Evolutionary conservation across 768 basidiomycete species (phyloP).

Genomic region (Tricholoma sp.): DNA sequence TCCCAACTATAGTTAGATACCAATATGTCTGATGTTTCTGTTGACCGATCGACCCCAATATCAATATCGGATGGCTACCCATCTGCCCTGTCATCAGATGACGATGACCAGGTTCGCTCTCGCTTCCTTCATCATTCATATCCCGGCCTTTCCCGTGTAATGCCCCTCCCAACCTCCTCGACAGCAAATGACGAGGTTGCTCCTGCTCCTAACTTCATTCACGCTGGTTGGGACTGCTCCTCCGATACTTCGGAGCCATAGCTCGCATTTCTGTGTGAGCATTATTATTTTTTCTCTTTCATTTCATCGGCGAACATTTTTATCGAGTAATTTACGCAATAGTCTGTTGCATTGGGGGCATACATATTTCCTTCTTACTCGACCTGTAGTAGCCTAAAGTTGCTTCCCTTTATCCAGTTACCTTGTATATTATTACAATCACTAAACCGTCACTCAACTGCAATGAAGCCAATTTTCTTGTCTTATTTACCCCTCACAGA

Average conservation of each 20-base stretch:
- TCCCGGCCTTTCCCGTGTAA: conserved; percentile 8
- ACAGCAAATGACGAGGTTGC: conserved; percentile 28
- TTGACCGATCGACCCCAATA: conserved; percentile 9
- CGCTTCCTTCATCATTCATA: conserved; percentile 12
- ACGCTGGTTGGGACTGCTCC: conserved; percentile 55
- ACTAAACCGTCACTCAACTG: neutral
- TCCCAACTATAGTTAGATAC: neutral
- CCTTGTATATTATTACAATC: neutral
- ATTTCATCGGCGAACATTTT: neutral
- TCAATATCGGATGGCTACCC: conserved; percentile 4
- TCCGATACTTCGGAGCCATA: conserved; percentile 32
- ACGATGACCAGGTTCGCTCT: conserved; percentile 7
- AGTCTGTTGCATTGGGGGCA: neutral
- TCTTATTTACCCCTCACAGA: neutral
- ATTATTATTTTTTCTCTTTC: conserved; percentile 3
- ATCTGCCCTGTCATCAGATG: conserved; percentile 13
- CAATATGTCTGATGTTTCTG: neutral
- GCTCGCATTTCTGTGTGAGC: neutral
- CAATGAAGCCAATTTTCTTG: conserved; percentile 1
- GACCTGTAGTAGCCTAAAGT: neutral
- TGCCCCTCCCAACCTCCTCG: conserved; percentile 29
- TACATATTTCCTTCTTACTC: neutral
- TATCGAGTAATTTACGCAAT: conserved; percentile 1
- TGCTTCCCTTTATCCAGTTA: neutral
- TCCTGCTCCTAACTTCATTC: conserved; percentile 45